A percentile compares a stretch with the other conserved stretches of the same genome.
phyloP scores from a whole-genome alignment of 441 rosid genomes.

The Viola pubescens region DNA sequence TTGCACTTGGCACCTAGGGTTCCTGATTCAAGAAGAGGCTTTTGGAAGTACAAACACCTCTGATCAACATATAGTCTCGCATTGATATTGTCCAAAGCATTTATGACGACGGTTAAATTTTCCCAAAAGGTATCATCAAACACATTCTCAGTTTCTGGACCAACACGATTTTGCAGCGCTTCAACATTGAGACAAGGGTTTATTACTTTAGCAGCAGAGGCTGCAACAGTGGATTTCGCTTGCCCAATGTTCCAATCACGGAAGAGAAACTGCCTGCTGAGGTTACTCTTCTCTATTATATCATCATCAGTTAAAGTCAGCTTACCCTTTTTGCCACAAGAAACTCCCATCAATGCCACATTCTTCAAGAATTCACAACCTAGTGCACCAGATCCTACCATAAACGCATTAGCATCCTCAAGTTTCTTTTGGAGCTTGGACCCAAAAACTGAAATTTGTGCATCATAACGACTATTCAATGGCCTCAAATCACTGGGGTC shows the following conservation, averaged over 20 bases:
- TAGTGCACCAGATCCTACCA: slow-evolving; percentile 88
- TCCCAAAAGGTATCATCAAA: slow-evolving; percentile 87
- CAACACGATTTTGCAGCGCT: slow-evolving; percentile 83
- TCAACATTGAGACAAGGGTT: slow-evolving; percentile 63
- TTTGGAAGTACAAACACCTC: slow-evolving; percentile 89
- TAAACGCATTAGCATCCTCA: slow-evolving; percentile 67
- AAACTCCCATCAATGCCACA: slow-evolving; percentile 85
- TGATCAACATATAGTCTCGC: slow-evolving; percentile 90
- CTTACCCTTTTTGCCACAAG: slow-evolving; percentile 70
- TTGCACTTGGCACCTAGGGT: slow-evolving; percentile 90
- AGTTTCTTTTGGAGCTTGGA: slow-evolving; percentile 81
- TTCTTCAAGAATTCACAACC: slow-evolving; percentile 95
- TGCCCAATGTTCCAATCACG: slow-evolving; percentile 97
- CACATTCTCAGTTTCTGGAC: slow-evolving; percentile 80
- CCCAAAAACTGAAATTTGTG: slow-evolving; percentile 91
- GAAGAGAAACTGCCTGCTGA: slow-evolving; percentile 88
- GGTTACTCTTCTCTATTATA: slow-evolving; percentile 92
- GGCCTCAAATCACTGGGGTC: slow-evolving; percentile 57
- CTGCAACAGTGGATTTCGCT: slow-evolving; percentile 91
- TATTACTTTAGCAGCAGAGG: slow-evolving; percentile 69
- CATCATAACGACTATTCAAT: slow-evolving; percentile 66
- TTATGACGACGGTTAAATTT: slow-evolving; percentile 58
- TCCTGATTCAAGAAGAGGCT: slow-evolving; percentile 94
- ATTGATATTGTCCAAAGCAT: slow-evolving; percentile 85
- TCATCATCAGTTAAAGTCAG: slow-evolving; percentile 88